Evolutionary conservation across 2,329 filamentous ascomycete species (phyloP).

Genomic region (Oidium heveae): DNA sequence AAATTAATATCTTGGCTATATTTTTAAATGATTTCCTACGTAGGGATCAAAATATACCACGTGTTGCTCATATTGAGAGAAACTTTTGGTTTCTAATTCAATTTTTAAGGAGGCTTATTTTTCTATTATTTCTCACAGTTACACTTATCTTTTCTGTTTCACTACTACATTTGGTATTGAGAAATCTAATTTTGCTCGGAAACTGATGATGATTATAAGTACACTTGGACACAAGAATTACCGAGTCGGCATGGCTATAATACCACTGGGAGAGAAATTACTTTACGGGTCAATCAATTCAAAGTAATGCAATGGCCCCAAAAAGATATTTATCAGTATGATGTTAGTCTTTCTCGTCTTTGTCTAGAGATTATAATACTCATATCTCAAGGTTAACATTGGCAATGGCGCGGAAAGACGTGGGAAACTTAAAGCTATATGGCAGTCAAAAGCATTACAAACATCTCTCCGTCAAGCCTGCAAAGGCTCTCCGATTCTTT

Average conservation of each 20-base stretch:
- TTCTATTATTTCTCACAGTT: no score
- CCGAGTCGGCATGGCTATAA: slow-evolving; percentile 30
- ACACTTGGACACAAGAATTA: slow-evolving; percentile 8
- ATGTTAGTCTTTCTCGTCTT: slow-evolving; percentile 30
- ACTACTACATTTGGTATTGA: no score
- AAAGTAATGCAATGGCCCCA: slow-evolving; percentile 34
- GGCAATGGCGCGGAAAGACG: slow-evolving; percentile 35
- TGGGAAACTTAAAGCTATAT: slow-evolving; percentile 49
- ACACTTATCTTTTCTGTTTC: no score
- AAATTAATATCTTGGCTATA: no score
- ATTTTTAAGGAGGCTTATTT: no score
- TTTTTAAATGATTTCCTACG: no score
- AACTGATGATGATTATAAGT: slow-evolving; percentile 14
- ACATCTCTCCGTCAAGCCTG: slow-evolving; percentile 22
- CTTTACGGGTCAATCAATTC: slow-evolving; percentile 47
- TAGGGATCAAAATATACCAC: no score
- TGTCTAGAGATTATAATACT: not conserved
- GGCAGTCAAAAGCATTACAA: slow-evolving; percentile 39
- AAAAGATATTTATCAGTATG: slow-evolving; percentile 54
- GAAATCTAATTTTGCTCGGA: slow-evolving; percentile 4
- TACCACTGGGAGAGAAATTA: slow-evolving; percentile 26
- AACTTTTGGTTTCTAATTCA: no score
- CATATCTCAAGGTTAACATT: slow-evolving; percentile 30
- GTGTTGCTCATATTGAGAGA: no score
- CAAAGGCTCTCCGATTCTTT: slow-evolving; percentile 31